Percentiles rank a stretch among this genome's conserved stretches.
These are phyloP conservation scores for Vicia faba DNA, from an alignment of 306 rosid species.

Conservation along the genomic window DNA sequence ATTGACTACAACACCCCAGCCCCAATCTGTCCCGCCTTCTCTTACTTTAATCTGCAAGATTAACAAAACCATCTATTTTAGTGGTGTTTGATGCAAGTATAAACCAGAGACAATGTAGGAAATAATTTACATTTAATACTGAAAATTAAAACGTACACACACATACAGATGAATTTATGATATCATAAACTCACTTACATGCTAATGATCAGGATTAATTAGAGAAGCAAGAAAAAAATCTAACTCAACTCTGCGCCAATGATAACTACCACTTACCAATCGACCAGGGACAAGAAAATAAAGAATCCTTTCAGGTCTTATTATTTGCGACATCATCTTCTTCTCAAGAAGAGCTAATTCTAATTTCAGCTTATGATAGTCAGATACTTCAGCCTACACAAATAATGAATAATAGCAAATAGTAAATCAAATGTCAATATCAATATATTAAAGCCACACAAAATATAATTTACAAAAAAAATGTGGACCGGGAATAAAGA, in stretches of 20 bases:
- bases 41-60: constrained; percentile 73
- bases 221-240: too few relatives aligned
- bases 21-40: constrained; percentile 99
- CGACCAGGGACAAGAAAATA: constrained; percentile 95
- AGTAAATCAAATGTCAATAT: constrained; percentile 8
- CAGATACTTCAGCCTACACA: constrained; percentile 83
- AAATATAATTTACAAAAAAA: constrained; percentile 34
- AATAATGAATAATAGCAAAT: constrained; percentile 21
- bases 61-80: constrained; percentile 32
- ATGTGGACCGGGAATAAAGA: constrained; percentile 22
- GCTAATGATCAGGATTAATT: too few relatives aligned
- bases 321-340: constrained; percentile 87
- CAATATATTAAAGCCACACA: not conserved
- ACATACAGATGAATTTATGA: constrained; percentile 3
- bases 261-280: constrained; percentile 61
- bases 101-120: constrained; percentile 10
- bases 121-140: not conserved
- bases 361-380: constrained; percentile 84
- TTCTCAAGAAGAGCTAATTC: constrained; percentile 84
- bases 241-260: constrained; percentile 1
- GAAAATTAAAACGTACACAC: not conserved
- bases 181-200: constrained; percentile 53
- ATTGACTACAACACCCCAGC: constrained; percentile 99
- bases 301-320: constrained; percentile 87
- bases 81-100: constrained; percentile 6